Percentiles rank a stretch among this genome's conserved stretches.
These are phyloP conservation scores for Catunica adiposa DNA, from an alignment of 2,329 filamentous ascomycete species.

Conservation along the genomic window DNA sequence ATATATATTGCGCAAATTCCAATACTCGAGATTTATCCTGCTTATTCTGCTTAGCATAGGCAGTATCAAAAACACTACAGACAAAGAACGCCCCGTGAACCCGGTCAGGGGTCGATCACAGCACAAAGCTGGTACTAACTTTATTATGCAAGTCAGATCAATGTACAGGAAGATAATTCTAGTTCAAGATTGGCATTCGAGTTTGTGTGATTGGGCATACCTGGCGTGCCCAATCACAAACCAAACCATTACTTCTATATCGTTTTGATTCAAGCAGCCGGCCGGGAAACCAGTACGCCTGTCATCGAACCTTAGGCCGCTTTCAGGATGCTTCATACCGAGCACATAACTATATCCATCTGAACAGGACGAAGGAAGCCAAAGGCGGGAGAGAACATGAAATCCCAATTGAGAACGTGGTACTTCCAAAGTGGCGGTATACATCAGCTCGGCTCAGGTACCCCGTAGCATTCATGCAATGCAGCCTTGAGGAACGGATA, in stretches of 20 bases:
- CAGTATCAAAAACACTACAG: background rate
- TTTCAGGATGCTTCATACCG: background rate
- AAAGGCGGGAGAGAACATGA: background rate
- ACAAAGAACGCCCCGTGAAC: background rate
- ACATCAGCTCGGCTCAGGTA: constrained; percentile 9
- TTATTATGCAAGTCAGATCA: constrained; percentile 1
- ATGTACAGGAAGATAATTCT: background rate
- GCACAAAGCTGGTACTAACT: background rate
- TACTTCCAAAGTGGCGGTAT: constrained; percentile 7
- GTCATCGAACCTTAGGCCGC: too few relatives aligned
- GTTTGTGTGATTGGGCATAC: too few relatives aligned
- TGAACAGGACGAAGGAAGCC: background rate
- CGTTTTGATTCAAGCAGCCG: too few relatives aligned
- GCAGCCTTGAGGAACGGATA: constrained; percentile 7
- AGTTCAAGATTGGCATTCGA: too few relatives aligned
- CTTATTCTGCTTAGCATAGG: too few relatives aligned
- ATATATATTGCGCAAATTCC: background rate
- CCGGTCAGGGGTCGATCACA: background rate
- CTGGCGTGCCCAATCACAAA: too few relatives aligned
- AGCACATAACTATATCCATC: background rate
- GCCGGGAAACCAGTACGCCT: too few relatives aligned
- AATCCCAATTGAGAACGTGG: constrained; percentile 5
- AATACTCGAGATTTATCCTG: too few relatives aligned
- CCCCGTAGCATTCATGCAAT: constrained; percentile 9
- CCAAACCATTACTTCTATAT: too few relatives aligned